phyloP scores from a whole-genome alignment of 192 early-diverging fungal genomes.

The Backusella australiensis region DNA sequence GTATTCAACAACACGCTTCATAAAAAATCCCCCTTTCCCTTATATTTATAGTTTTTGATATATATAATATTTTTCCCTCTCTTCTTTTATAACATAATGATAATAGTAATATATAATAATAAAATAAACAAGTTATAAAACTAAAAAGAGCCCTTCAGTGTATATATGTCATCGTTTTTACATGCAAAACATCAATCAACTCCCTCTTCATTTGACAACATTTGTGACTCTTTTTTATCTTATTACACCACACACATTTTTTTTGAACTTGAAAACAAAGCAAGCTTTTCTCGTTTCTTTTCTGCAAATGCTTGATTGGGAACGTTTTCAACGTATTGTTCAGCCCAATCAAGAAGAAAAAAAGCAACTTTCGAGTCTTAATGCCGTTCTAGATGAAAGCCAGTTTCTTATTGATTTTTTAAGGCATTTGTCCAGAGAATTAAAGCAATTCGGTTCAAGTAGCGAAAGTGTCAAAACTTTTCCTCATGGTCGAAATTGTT shows the following conservation, averaged over 20 bases:
- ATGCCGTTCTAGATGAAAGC: background rate
- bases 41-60: background rate
- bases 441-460: background rate
- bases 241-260: background rate
- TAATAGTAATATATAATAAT: background rate
- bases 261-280: background rate
- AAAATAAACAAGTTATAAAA: background rate
- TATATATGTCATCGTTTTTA: too few relatives aligned
- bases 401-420: constrained; percentile 3
- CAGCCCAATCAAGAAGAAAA: background rate
- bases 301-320: constrained; percentile 11
- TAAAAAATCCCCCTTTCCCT: background rate
- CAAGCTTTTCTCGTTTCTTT: background rate
- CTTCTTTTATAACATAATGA: background rate
- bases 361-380: background rate
- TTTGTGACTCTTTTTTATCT: too few relatives aligned
- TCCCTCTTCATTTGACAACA: too few relatives aligned
- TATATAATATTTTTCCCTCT: constrained; percentile 1
- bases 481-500: background rate
- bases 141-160: too few relatives aligned
- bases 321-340: background rate
- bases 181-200: too few relatives aligned
- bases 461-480: background rate
- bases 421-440: background rate
- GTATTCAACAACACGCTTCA: constrained; percentile 1